Percentiles rank a stretch among this genome's conserved stretches.
These are phyloP conservation scores for Phytophthora capsici DNA, from an alignment of 352 stramenopile genomes.

Conservation along the genomic window DNA sequence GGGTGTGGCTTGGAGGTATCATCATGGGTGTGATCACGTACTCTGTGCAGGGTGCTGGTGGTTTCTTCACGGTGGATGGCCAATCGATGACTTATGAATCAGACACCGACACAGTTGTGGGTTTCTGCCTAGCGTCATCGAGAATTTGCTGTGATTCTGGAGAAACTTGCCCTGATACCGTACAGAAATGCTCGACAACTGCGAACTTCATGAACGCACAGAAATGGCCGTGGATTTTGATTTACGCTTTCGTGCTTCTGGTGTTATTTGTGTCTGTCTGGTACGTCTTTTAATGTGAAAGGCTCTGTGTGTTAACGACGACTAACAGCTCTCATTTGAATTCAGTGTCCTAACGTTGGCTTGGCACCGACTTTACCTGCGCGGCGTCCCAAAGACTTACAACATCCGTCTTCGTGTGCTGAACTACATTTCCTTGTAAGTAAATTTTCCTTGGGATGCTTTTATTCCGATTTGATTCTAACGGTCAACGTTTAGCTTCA, in stretches of 20 bases:
- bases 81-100: slow-evolving; percentile 82
- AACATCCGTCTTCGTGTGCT: slow-evolving; percentile 90
- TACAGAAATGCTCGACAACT: slow-evolving; percentile 50
- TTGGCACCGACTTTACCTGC: slow-evolving; percentile 85
- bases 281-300: slow-evolving; percentile 32
- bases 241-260: slow-evolving; percentile 87
- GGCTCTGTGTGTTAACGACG: too few relatives aligned
- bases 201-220: slow-evolving; percentile 81
- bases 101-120: slow-evolving; percentile 70
- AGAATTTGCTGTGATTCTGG: slow-evolving; percentile 74
- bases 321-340: background rate
- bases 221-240: slow-evolving; percentile 89
- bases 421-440: slow-evolving; percentile 90
- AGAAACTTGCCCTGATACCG: slow-evolving; percentile 44
- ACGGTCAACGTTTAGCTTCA: slow-evolving; percentile 57
- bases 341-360: slow-evolving; percentile 77
- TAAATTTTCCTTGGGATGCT: background rate
- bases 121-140: slow-evolving; percentile 86
- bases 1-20: slow-evolving; percentile 85
- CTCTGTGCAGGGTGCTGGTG: slow-evolving; percentile 65
- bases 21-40: slow-evolving; percentile 84
- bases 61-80: slow-evolving; percentile 87
- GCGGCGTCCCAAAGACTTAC: slow-evolving; percentile 88
- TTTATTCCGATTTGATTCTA: background rate
- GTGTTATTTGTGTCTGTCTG: slow-evolving; percentile 86